Conservation (phyloP, 495 filamentous ascomycete species). For the Penicillium maclennaniae region DNA sequence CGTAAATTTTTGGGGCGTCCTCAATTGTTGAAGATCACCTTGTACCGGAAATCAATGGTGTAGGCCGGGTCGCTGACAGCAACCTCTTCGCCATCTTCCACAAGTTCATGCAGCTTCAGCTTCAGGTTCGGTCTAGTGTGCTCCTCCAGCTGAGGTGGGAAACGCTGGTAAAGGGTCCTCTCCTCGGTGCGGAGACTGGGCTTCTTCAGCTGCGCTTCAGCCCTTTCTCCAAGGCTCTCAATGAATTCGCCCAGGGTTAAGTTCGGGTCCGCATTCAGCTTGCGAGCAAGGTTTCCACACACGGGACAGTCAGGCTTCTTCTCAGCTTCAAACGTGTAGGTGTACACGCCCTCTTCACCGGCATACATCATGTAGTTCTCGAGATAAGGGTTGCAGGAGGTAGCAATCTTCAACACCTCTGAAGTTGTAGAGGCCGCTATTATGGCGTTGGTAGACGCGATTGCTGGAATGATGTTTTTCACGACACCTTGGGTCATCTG, state of each 20-base stretch:
- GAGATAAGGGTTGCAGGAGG: constrained; percentile 72
- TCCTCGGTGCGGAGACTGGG: constrained; percentile 78
- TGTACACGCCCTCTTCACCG: constrained; percentile 92
- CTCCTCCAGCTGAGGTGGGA: constrained; percentile 73
- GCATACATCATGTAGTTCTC: constrained; percentile 99
- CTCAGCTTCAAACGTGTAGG: constrained; percentile 91
- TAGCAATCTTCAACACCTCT: constrained; percentile 92
- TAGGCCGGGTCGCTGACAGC: constrained; percentile 82
- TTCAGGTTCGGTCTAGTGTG: constrained; percentile 76
- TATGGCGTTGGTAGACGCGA: constrained; percentile 95
- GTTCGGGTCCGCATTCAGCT: constrained; percentile 63
- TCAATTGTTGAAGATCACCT: constrained; percentile 43
- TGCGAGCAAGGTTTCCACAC: constrained; percentile 76
- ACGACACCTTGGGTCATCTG: constrained; percentile 96
- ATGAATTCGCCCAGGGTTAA: constrained; percentile 81
- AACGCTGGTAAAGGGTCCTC: constrained; percentile 85
- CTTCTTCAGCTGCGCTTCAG: constrained; percentile 86
- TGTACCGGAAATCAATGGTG: constrained; percentile 67
- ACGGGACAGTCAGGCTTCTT: constrained; percentile 92
- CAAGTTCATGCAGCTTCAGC: constrained; percentile 65
- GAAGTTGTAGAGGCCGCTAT: constrained; percentile 94
- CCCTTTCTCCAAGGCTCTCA: constrained; percentile 73
- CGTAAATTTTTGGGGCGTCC: neutral
- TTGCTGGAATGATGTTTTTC: constrained; percentile 99
- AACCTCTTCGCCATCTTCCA: constrained; percentile 67